These are phyloP conservation scores for Pleurotus cornucopiae DNA, from an alignment of 768 basidiomycete genomes.

Conservation along the genomic window DNA sequence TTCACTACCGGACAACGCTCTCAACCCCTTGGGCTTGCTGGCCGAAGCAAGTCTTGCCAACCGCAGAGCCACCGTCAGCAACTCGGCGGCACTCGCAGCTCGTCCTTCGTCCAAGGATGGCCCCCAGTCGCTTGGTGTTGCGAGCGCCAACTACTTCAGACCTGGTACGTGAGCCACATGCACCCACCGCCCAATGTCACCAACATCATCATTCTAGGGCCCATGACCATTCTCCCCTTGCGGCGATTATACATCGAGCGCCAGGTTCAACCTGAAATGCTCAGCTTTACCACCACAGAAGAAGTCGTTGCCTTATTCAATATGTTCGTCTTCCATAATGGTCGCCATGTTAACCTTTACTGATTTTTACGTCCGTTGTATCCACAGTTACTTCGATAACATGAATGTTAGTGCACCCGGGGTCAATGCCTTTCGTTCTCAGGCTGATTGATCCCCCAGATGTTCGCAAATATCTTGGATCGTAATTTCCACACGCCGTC, in stretches of 20 bases:
- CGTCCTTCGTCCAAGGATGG: constrained; percentile 27
- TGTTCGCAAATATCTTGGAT: constrained; percentile 80
- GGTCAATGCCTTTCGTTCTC: constrained; percentile 9
- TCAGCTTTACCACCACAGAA: constrained; percentile 81
- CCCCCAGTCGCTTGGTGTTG: constrained; percentile 59
- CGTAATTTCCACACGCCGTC: constrained; percentile 90
- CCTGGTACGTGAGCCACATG: constrained; percentile 51
- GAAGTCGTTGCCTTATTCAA: constrained; percentile 90
- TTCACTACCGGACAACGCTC: constrained; percentile 84
- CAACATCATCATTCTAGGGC: constrained; percentile 41
- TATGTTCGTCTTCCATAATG: constrained; percentile 51
- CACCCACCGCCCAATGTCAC: not conserved
- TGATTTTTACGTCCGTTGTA: constrained; percentile 6
- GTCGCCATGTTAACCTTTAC: too few relatives aligned
- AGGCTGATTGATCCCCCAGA: constrained; percentile 33
- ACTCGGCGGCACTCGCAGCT: constrained; percentile 35
- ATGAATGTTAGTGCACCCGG: constrained; percentile 51
- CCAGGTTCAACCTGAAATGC: constrained; percentile 90
- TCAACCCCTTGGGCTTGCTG: constrained; percentile 89
- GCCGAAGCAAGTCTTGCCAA: constrained; percentile 87
- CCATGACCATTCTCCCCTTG: constrained; percentile 84
- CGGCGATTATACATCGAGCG: constrained; percentile 82
- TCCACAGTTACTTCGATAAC: constrained; percentile 66
- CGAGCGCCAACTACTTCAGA: constrained; percentile 87
- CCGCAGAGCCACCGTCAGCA: constrained; percentile 51